A percentile compares a stretch with the other conserved stretches of the same genome.
Evolutionary conservation across 129 eudicot genomes (phyloP).

Genomic region (Flaveria linearis): DNA sequence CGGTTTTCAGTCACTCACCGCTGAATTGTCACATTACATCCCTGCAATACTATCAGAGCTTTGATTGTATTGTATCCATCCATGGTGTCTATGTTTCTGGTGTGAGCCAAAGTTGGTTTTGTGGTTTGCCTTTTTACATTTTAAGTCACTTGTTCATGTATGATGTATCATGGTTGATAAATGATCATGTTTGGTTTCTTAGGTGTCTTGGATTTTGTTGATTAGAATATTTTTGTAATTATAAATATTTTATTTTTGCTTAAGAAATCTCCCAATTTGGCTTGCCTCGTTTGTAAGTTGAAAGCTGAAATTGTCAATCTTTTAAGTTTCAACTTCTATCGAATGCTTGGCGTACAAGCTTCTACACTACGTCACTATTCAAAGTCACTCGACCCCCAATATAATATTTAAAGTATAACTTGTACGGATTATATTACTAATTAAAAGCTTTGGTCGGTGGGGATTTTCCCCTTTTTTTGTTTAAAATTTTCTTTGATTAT

Average conservation of each 20-base stretch:
- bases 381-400: too few species aligned
- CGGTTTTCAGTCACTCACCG: constrained; percentile 98
- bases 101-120: constrained; percentile 23
- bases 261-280: constrained; percentile 10
- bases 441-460: too few species aligned
- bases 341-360: too few species aligned
- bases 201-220: constrained; percentile 23
- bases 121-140: constrained; percentile 28
- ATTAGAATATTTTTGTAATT: constrained; percentile 31
- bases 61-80: constrained; percentile 35
- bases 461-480: too few species aligned
- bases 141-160: constrained; percentile 26
- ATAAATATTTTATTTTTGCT: constrained; percentile 17
- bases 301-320: too few species aligned
- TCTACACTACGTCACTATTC: too few species aligned
- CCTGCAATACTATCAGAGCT: constrained; percentile 99
- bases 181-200: constrained; percentile 32
- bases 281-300: constrained; percentile 21
- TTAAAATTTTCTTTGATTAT: too few species aligned
- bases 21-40: constrained; percentile 95
- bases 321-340: too few species aligned
- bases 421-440: too few species aligned
- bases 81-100: constrained; percentile 16
- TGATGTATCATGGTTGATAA: constrained; percentile 34
- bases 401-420: too few species aligned